Evolutionary conservation across 2,329 filamentous ascomycete species (phyloP).

Genomic region (Albophoma yamanashiensis): DNA sequence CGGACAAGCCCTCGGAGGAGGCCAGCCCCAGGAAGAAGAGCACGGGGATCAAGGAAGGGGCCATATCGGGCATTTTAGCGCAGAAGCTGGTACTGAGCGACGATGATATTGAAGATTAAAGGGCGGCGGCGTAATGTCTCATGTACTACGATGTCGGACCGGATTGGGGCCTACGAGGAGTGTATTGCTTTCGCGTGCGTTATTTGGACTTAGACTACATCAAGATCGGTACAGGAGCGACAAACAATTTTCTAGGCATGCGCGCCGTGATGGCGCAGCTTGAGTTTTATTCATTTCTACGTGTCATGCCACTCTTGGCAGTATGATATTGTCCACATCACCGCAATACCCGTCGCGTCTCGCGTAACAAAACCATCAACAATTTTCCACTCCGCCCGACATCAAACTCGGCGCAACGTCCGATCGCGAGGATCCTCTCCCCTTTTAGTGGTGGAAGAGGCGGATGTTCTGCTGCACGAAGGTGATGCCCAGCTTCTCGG

Average conservation of each 20-base stretch:
- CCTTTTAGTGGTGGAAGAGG: constrained; percentile 82
- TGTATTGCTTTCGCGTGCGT: background rate
- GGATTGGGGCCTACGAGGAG: background rate
- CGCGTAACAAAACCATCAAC: background rate
- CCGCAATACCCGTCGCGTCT: background rate
- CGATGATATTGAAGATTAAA: constrained; percentile 70
- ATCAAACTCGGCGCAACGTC: background rate
- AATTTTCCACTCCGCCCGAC: background rate
- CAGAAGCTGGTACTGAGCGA: constrained; percentile 66
- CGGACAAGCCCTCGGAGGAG: constrained; percentile 48
- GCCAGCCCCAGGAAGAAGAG: constrained; percentile 36
- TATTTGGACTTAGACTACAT: background rate
- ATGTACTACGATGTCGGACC: background rate
- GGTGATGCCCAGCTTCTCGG: constrained; percentile 82
- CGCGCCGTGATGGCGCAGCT: background rate
- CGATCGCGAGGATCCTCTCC: background rate
- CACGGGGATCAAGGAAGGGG: constrained; percentile 24
- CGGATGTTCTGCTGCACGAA: constrained; percentile 93
- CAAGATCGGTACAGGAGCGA: background rate
- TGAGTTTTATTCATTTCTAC: background rate
- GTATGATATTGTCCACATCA: background rate
- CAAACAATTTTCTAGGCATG: background rate
- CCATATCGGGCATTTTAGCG: constrained; percentile 34
- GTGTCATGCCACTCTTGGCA: background rate
- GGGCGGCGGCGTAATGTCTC: constrained; percentile 10